A percentile compares a stretch with the other conserved stretches of the same genome.
Conservation (phyloP, 139 green algal species). For the Haematococcus sp. region DNA sequence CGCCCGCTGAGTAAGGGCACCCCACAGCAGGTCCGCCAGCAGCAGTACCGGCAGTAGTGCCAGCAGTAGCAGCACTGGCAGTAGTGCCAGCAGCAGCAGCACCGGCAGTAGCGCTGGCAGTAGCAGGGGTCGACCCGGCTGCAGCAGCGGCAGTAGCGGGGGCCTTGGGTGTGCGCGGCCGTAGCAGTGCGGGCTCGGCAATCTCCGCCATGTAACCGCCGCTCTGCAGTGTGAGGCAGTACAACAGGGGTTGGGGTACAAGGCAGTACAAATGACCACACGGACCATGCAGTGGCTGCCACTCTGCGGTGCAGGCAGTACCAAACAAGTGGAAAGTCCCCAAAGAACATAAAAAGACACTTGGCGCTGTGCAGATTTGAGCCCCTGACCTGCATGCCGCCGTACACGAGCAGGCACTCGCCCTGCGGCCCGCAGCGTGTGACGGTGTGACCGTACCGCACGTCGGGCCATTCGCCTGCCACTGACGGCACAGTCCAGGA, state of each 20-base stretch:
- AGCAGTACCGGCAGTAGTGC: neutral
- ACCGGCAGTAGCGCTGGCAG: neutral
- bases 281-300: neutral
- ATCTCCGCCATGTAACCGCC: conserved; percentile 25
- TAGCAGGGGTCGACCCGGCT: too few relatives aligned
- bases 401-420: conserved; percentile 25
- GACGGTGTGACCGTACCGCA: conserved; percentile 29
- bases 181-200: conserved; percentile 3
- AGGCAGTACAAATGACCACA: neutral
- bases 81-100: neutral
- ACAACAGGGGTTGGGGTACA: too few relatives aligned
- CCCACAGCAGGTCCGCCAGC: neutral
- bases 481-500: conserved; percentile 16
- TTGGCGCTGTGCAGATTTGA: too few relatives aligned
- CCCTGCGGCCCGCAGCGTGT: conserved; percentile 22
- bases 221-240: neutral
- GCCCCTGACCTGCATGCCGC: conserved; percentile 25
- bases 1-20: too few relatives aligned
- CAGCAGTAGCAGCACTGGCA: neutral
- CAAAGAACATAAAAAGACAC: neutral
- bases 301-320: too few relatives aligned
- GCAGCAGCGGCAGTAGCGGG: neutral
- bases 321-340: neutral
- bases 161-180: neutral
- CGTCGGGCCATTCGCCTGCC: neutral